phyloP scores from a whole-genome alignment of 2,329 filamentous ascomycete species.

The Hymenoscyphus occultus region DNA sequence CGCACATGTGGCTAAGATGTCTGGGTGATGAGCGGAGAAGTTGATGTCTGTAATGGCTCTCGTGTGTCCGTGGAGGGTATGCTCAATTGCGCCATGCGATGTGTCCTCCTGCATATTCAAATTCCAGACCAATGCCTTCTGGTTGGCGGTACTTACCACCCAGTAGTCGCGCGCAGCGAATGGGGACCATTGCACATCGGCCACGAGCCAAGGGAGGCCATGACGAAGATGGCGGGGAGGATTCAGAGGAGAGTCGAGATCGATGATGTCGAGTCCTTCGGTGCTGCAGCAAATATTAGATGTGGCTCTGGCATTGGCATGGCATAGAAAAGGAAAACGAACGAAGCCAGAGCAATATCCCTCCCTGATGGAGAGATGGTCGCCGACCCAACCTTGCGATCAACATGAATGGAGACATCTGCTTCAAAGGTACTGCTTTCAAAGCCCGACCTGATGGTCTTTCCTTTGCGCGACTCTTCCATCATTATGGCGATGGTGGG shows the following conservation, averaged over 20 bases:
- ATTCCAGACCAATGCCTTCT: conserved; percentile 93
- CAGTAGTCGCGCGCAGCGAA: conserved; percentile 87
- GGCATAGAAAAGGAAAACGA: conserved; percentile 28
- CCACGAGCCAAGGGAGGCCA: conserved; percentile 88
- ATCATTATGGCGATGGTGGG: conserved; percentile 23
- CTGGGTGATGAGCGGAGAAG: conserved; percentile 89
- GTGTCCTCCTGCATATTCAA: conserved; percentile 70
- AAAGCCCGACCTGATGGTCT: conserved; percentile 64
- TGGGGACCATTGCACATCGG: conserved; percentile 95
- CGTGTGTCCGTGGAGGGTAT: conserved; percentile 80
- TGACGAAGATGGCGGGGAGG: conserved; percentile 82
- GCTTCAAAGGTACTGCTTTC: conserved; percentile 86
- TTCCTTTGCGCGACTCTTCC: conserved; percentile 50
- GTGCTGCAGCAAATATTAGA: conserved; percentile 43
- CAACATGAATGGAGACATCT: conserved; percentile 79
- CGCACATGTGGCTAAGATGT: conserved; percentile 83
- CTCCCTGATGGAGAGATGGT: conserved; percentile 89
- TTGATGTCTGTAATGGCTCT: conserved; percentile 95
- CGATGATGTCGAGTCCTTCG: conserved; percentile 85
- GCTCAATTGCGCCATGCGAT: conserved; percentile 69
- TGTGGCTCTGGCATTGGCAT: neutral
- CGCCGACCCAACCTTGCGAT: conserved; percentile 72
- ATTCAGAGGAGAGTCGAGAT: conserved; percentile 85
- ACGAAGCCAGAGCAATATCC: conserved; percentile 85
- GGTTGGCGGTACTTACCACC: conserved; percentile 92